Percentiles rank a stretch among this genome's conserved stretches.
phyloP scores from a whole-genome alignment of 805 yeast genomes.

The Citeromyces nyonsensis region DNA sequence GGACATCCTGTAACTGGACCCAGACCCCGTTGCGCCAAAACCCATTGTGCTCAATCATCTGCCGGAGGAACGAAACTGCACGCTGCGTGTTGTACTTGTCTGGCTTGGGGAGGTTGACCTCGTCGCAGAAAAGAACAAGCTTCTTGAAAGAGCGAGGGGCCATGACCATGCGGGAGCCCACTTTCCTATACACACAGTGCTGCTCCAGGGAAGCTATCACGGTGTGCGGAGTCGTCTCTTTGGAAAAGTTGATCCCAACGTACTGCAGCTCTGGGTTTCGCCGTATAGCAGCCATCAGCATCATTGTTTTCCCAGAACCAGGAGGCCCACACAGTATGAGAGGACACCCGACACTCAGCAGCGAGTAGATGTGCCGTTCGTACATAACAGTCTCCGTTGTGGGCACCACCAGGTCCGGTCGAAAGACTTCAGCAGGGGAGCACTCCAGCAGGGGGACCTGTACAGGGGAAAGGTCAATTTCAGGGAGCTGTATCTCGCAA shows the following conservation, averaged over 20 bases:
- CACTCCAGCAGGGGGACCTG: neutral
- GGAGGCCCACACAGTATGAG: slow-evolving; percentile 88
- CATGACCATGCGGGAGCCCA: slow-evolving; percentile 33
- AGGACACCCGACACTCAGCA: slow-evolving; percentile 41
- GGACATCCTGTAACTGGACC: slow-evolving; percentile 50
- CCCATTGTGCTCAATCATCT: slow-evolving; percentile 56
- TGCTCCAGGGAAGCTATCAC: slow-evolving; percentile 57
- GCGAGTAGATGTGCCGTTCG: slow-evolving; percentile 39
- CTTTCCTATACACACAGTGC: slow-evolving; percentile 43
- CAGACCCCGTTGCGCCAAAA: slow-evolving; percentile 67
- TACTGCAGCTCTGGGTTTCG: slow-evolving; percentile 41
- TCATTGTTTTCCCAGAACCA: slow-evolving; percentile 95
- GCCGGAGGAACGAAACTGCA: slow-evolving; percentile 59
- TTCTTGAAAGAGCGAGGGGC: slow-evolving; percentile 53
- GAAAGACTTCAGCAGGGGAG: slow-evolving; percentile 24
- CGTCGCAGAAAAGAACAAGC: slow-evolving; percentile 83
- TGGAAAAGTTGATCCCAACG: slow-evolving; percentile 67
- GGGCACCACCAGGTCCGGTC: slow-evolving; percentile 56
- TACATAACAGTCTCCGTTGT: slow-evolving; percentile 67
- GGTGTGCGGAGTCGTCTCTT: slow-evolving; percentile 52
- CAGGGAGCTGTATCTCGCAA: neutral
- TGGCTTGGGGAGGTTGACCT: slow-evolving; percentile 63
- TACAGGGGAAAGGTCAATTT: neutral
- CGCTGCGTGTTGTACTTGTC: slow-evolving; percentile 66
- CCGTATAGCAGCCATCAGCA: slow-evolving; percentile 53